These are phyloP conservation scores for Clohesyomyces aquaticus DNA, from an alignment of 495 filamentous ascomycete genomes.

Conservation along the genomic window DNA sequence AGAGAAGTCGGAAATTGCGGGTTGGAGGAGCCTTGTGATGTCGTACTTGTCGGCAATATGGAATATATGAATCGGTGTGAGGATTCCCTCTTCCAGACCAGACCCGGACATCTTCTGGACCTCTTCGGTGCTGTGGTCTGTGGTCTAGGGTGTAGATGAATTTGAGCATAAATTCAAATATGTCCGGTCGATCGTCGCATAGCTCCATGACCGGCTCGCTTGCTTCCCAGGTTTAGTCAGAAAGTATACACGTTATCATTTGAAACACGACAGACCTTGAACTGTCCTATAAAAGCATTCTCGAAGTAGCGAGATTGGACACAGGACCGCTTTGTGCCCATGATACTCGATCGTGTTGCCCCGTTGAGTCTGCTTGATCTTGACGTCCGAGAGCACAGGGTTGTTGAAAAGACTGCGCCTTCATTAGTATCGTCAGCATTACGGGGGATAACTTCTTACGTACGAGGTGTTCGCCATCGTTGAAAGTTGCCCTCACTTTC, in stretches of 20 bases:
- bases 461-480: too few species aligned
- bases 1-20: constrained; percentile 1
- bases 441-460: too few species aligned
- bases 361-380: constrained; percentile 9
- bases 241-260: neutral
- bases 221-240: constrained; percentile 3
- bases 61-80: constrained; percentile 1
- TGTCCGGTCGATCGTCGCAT: constrained; percentile 5
- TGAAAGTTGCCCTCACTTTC: too few species aligned
- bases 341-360: constrained; percentile 19
- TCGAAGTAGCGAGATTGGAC: constrained; percentile 10
- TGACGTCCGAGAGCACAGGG: constrained; percentile 17
- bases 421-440: too few species aligned
- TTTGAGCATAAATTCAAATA: constrained; percentile 15
- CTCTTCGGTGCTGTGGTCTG: neutral
- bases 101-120: neutral
- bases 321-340: constrained; percentile 18
- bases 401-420: constrained; percentile 29
- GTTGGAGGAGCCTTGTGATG: neutral
- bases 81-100: neutral
- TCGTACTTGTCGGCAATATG: constrained; percentile 24
- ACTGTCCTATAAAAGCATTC: constrained; percentile 11
- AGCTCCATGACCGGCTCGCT: neutral
- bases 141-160: constrained; percentile 20
- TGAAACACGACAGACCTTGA: constrained; percentile 11